Base-by-base conservation (phyloP, 2,329 filamentous ascomycete species). In the Emmonsiellopsis sp. region DNA sequence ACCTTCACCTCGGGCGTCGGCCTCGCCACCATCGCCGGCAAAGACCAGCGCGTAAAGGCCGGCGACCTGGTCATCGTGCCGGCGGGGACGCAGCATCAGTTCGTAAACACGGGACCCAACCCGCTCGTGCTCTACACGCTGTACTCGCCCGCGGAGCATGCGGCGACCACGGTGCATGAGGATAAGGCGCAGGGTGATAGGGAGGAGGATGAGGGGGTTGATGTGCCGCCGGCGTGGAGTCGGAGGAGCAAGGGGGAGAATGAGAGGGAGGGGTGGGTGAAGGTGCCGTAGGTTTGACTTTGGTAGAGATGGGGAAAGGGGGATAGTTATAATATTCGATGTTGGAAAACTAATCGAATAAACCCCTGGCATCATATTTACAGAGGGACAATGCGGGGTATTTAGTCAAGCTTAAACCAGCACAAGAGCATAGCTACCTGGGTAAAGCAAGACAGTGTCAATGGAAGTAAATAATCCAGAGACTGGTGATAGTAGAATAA, bases 11-110 rank as follows among this genome's bases (percentile, higher is more conserved):
- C 76, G 5, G 82, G 82, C 10, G 71, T 68, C 9, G 81, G 78
- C 0, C 76, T 78, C 31, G 81, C 81, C 1, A 82, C 78, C 2
- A 76, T 85, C 4, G 77, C 74, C 13, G 80, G 80, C 1, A 78
- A 78, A 52, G 77, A 83, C 51, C 80, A 83, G 53, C 66, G 70
- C 31, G 69, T 83, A 54, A 75, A 74, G 51, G 78, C 79, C 5
- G 77, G 78, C 52, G 73, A 82, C 65, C 66, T 83, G 13, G 76
- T 85, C 27, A 74, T 84, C 49, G 82, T 85, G 2, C 82, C 83
- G 0, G 83, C 82, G 0, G 82, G 82, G 0, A 85, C 82, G 2
- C 79, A 82, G 64, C 82, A 85, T 63, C 81, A 85, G 62, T 85
- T 85, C 63, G 69, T 84, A 49, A 85, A 84, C 54, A 81, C 73